Percentiles rank a stretch among this genome's conserved stretches.
phyloP scores from a whole-genome alignment of 768 basidiomycete species.

The Lentinula aciculospora region DNA sequence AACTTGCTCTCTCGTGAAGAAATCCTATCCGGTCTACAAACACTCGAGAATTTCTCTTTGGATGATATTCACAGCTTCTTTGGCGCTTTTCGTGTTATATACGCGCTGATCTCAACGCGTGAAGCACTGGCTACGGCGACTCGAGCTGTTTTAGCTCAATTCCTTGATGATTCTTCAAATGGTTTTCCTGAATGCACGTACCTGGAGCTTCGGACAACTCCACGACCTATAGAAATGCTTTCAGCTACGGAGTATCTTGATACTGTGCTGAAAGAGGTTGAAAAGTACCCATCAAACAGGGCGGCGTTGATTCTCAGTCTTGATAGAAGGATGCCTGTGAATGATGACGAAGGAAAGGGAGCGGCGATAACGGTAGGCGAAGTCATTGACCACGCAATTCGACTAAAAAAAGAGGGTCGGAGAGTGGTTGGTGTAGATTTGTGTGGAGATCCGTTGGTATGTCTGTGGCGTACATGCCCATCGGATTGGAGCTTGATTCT shows the following conservation, averaged over 20 bases:
- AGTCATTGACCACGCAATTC: conserved; percentile 50
- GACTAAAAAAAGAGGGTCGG: conserved; percentile 49
- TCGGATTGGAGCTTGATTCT: conserved; percentile 13
- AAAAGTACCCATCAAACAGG: conserved; percentile 41
- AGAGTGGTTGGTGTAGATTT: conserved; percentile 76
- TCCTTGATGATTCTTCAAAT: conserved; percentile 34
- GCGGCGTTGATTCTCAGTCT: conserved; percentile 68
- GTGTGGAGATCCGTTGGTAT: conserved; percentile 70
- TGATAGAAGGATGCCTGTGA: conserved; percentile 60
- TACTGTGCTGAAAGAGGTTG: conserved; percentile 60
- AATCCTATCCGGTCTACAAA: conserved; percentile 25
- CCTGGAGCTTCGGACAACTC: conserved; percentile 82
- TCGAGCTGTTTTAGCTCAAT: conserved; percentile 57
- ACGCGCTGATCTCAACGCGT: conserved; percentile 66
- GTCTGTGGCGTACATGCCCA: too few species aligned
- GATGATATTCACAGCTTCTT: conserved; percentile 71
- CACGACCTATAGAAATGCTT: conserved; percentile 55
- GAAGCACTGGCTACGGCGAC: conserved; percentile 49
- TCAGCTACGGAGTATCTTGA: conserved; percentile 54
- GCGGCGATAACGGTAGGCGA: conserved; percentile 39
- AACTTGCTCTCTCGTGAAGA: conserved; percentile 6
- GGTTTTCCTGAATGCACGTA: conserved; percentile 54
- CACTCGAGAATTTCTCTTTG: conserved; percentile 40
- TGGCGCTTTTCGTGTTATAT: conserved; percentile 69
- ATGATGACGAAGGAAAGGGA: neutral